Evolutionary conservation across 192 early-diverging fungal genomes (phyloP), one percentile per base, ranked within the genome.

Genomic region (Podila verticillata): DNA sequence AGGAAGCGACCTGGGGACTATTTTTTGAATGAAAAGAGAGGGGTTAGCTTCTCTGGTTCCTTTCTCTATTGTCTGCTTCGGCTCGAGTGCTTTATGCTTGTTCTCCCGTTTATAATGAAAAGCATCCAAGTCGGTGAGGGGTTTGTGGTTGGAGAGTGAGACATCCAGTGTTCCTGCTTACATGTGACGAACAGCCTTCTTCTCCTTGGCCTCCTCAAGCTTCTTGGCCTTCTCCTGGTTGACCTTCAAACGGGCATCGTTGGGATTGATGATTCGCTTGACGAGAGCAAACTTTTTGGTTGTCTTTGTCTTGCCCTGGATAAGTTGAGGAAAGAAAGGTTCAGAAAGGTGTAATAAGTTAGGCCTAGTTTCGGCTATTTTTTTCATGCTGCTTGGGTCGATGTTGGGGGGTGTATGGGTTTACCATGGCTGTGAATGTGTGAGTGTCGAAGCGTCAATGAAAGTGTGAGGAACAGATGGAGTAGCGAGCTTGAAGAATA

Each of bases 211-310:
- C 54, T 90, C 86, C 58, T 92, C 84, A 72, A 92, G 87, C 82
- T 87, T 86, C 57, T 88, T 89, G 44, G 71, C 74, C 79, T 94
- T 95, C 71, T 96, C 91, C 72, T 92, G 85, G 82, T 83, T 70
- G 48, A 85, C 87, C 87, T 90, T 95, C 86, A 99, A 86, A 54
- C 97, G 90, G 44, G 93, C 86, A 83, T 99, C 97, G 35, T 95
- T 96, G 31, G 95, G 93, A 64, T 91, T 93, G 70, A 99, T 88
- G 80, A 96, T 94, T 28, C 96, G 92, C 87, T 99, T 99, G 51
- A 97, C 95, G 61, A 92, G 86, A 34, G 93, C 97, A 84, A 99
- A 98, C 89, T 97, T 96, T 86, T 94, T 92, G 44, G 96, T 97
- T 70, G 89, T 93, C 68, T 92, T 96, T 22, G 94, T 94, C 84